These are phyloP conservation scores for Aspergillus caelatus DNA, from an alignment of 2,329 filamentous ascomycete species.

Conservation along the genomic window DNA sequence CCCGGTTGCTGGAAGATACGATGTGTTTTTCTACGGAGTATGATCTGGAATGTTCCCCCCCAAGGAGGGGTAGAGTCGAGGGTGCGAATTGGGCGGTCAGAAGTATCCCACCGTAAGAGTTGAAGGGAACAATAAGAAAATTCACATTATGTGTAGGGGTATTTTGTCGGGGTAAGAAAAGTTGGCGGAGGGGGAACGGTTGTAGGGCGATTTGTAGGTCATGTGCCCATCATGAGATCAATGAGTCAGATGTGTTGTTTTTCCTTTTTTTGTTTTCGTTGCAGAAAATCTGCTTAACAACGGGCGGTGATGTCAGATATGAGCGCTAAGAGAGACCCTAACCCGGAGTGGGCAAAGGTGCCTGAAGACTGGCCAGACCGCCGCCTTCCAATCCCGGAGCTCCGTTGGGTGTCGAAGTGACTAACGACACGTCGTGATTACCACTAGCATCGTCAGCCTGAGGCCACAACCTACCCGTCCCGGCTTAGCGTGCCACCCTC, in stretches of 20 bases:
- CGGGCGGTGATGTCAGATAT: conserved; percentile 3
- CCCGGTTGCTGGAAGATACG: neutral
- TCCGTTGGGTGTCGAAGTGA: conserved; percentile 7
- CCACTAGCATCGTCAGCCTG: neutral
- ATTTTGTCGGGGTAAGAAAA: neutral
- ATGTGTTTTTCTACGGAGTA: neutral
- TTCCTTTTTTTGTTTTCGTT: neutral
- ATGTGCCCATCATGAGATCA: neutral
- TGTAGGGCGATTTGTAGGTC: neutral
- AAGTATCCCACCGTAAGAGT: neutral
- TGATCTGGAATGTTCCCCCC: conserved; percentile 2
- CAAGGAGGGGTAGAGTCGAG: neutral
- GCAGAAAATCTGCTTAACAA: neutral
- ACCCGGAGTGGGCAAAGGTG: neutral
- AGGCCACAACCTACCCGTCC: conserved; percentile 12
- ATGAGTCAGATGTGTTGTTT: conserved; percentile 3
- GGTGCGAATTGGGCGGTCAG: neutral
- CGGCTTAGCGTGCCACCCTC: conserved; percentile 17
- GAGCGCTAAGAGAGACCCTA: neutral
- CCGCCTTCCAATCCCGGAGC: neutral
- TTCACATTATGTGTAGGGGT: neutral
- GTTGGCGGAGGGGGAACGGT: neutral
- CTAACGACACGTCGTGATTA: conserved; percentile 3
- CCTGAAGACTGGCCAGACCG: conserved; percentile 8
- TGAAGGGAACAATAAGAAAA: neutral